These are phyloP conservation scores for Pichia sp. DNA, from an alignment of 1,139 yeast genomes.

Conservation along the genomic window DNA sequence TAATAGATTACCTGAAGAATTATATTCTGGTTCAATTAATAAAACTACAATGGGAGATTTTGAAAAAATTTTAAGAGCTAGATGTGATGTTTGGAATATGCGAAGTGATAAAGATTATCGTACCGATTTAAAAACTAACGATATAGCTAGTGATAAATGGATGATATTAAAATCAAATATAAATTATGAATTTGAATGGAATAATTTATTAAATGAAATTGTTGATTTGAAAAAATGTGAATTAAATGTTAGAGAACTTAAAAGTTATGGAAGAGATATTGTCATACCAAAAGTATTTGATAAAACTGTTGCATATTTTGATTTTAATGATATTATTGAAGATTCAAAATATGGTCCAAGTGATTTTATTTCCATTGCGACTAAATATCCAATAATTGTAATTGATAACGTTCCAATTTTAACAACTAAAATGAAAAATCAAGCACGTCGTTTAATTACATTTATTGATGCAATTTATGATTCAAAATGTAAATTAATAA, in stretches of 20 bases:
- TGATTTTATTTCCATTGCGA: constrained; percentile 63
- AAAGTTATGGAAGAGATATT: constrained; percentile 52
- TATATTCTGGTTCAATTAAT: constrained; percentile 59
- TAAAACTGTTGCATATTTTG: constrained; percentile 42
- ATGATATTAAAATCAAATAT: constrained; percentile 32
- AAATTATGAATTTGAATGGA: constrained; percentile 36
- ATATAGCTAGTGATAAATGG: constrained; percentile 23
- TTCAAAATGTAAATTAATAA: constrained; percentile 51
- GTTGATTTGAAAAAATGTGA: constrained; percentile 22
- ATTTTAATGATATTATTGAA: constrained; percentile 51
- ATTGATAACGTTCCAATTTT: constrained; percentile 58
- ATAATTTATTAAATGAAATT: constrained; percentile 22
- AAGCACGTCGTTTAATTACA: constrained; percentile 62
- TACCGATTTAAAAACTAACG: constrained; percentile 32
- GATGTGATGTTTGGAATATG: constrained; percentile 64
- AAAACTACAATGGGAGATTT: constrained; percentile 52
- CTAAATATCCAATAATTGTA: constrained; percentile 49
- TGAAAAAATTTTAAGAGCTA: constrained; percentile 48
- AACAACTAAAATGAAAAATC: constrained; percentile 54
- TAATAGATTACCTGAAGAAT: constrained; percentile 62
- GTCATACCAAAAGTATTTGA: constrained; percentile 34
- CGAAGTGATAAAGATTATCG: constrained; percentile 53
- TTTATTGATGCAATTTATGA: constrained; percentile 65
- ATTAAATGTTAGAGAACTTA: constrained; percentile 30
- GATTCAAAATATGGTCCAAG: constrained; percentile 53